Evolutionary conservation across 768 basidiomycete species (phyloP).

Genomic region (Tulasnella sp.): DNA sequence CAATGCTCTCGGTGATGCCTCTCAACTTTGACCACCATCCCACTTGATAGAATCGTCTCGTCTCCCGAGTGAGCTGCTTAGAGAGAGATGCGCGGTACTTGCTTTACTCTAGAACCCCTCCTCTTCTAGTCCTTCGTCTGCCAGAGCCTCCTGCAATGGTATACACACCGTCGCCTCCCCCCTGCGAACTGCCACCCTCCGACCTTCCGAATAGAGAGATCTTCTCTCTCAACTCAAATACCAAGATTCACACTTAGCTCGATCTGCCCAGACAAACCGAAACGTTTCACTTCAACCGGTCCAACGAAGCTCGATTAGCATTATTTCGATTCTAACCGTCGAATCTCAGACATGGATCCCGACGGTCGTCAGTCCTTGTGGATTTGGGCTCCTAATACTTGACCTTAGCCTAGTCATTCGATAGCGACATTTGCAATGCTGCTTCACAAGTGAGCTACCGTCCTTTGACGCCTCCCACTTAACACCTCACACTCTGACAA

Average conservation of each 20-base stretch:
- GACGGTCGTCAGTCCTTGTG: background rate
- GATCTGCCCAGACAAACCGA: background rate
- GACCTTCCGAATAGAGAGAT: background rate
- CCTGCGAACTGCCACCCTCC: constrained; percentile 7
- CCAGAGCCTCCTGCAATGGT: background rate
- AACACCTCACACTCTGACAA: background rate
- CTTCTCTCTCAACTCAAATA: background rate
- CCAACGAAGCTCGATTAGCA: background rate
- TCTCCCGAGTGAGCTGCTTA: background rate
- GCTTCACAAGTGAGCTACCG: background rate
- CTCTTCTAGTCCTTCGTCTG: background rate
- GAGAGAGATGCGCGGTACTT: background rate
- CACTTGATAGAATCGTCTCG: background rate
- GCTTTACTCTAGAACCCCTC: too few relatives aligned
- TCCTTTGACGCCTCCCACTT: too few relatives aligned
- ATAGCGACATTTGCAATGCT: background rate
- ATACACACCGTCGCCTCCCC: background rate
- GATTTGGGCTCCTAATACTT: background rate
- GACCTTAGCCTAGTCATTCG: background rate
- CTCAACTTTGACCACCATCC: background rate
- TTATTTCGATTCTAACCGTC: background rate
- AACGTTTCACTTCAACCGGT: background rate
- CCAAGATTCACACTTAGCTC: background rate
- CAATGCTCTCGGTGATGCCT: background rate
- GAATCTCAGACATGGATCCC: background rate